Base-by-base conservation (phyloP, 2,329 filamentous ascomycete species). In the Coleophoma cylindrospora region DNA sequence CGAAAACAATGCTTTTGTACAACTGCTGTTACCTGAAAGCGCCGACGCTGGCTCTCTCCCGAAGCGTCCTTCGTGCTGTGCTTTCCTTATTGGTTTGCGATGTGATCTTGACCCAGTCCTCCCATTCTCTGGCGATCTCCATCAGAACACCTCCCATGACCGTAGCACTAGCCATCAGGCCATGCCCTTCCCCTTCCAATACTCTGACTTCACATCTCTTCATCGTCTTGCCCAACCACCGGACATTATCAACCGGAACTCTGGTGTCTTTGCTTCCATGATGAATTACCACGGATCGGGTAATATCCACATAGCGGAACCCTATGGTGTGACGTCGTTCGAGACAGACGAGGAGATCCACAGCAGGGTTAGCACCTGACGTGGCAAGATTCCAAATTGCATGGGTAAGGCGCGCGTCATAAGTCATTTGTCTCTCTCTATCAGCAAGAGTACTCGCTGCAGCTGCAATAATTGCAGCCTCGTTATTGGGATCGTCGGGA, bases 281-380 rank as follows among this genome's bases (percentile, higher is more conserved):
- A 63, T 96, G 92, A 57, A 99, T 96, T 21, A 96, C 86, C 0
- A 97, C 88, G 0, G 89, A 82, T 9, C 91, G 82, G 6, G 87
- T 95, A 57, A 99, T 96, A 65, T 99, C 94, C 15, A 96, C 92
- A 64, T 99, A 99, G 45, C 91, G 84, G 71, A 99, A 99, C 0
- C 94, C 94, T 60, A 99, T 96, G 0, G 88, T 84, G 61, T 95
- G 90, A 27, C 89, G 81, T 19, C 94, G 83, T 68, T 99, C 94
- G 2, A 99, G 76, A 64, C 94, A 99, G 6, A 96, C 88, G 1
- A 99, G 75, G 15, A 99, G 73, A 67, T 99, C 94, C 0, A 95
- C 89, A 1, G 94, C 92, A 0, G 94, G 94, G 64, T 99, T 97
- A 2, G 91, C 91, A 45, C 91, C 87, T 1, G 86, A 86, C 0